Conservation (phyloP, 2,329 filamentous ascomycete genomes). For the Camillea tinctor region DNA sequence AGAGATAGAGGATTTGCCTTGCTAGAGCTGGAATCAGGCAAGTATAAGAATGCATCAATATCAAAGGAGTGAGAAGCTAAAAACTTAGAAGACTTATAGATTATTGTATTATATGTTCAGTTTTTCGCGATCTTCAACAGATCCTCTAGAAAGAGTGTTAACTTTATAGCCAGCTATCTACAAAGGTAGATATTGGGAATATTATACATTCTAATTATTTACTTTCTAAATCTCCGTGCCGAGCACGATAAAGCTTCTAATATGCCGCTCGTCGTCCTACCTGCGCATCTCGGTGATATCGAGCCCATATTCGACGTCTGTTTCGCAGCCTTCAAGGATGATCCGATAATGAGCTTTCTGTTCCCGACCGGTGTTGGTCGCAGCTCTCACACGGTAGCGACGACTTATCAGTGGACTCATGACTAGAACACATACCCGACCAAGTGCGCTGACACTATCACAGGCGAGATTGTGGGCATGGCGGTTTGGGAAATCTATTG, state of each 20-base stretch:
- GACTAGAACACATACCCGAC: conserved; percentile 19
- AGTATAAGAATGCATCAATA: no score
- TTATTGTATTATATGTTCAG: no score
- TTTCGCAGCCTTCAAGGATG: conserved; percentile 24
- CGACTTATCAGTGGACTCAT: conserved; percentile 7
- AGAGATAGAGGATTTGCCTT: no score
- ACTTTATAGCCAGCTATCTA: no score
- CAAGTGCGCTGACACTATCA: conserved; percentile 26
- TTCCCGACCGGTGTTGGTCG: conserved; percentile 17
- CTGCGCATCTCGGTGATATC: conserved; percentile 23
- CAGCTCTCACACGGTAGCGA: conserved; percentile 11
- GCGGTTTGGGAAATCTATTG: conserved; percentile 28
- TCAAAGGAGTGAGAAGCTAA: no score
- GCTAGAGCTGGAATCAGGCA: no score
- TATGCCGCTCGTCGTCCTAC: conserved; percentile 25
- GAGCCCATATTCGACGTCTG: conserved; percentile 25
- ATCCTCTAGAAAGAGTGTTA: no score
- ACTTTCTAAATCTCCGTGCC: no score
- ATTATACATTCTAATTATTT: no score
- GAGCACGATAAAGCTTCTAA: not conserved
- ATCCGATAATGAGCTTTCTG: conserved; percentile 16
- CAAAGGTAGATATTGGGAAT: no score
- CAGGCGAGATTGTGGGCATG: conserved; percentile 26
- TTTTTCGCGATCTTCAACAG: no score
- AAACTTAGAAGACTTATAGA: no score